Conservation (phyloP, 306 rosid genomes). For the Benincasa hispida region DNA sequence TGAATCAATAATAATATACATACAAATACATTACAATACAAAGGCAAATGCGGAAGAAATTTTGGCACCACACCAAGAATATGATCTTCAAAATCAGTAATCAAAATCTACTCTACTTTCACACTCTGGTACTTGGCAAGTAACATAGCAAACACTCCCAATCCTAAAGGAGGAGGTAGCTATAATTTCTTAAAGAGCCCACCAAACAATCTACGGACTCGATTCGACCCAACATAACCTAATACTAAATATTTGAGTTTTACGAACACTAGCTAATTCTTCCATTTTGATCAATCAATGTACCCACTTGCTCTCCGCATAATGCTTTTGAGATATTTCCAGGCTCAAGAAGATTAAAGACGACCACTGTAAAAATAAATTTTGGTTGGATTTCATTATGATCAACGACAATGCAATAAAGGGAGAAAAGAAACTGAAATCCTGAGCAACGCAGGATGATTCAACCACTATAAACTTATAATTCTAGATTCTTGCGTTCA, state of each 20-base stretch:
- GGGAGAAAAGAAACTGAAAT: not conserved
- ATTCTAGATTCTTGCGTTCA: not conserved
- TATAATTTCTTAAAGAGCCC: not conserved
- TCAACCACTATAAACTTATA: not conserved
- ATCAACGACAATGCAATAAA: not conserved
- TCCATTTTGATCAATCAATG: constrained; percentile 31
- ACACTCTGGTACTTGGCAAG: not conserved
- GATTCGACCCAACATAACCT: constrained; percentile 2
- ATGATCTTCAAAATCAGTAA: not conserved
- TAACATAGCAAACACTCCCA: not conserved
- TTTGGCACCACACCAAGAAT: constrained; percentile 8
- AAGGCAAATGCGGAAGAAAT: not conserved
- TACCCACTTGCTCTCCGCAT: constrained; percentile 41
- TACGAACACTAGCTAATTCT: constrained; percentile 20
- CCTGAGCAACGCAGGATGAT: not conserved
- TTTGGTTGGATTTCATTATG: not conserved
- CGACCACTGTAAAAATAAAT: constrained; percentile 28
- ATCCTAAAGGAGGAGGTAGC: constrained; percentile 3
- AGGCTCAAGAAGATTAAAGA: constrained; percentile 37
- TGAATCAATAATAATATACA: constrained; percentile 1
- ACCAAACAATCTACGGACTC: not conserved
- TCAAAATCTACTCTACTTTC: constrained; percentile 1
- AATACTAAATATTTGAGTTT: constrained; percentile 11
- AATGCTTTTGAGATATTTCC: constrained; percentile 43
- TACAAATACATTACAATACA: not conserved